Evolutionary conservation across 805 yeast species (phyloP).

Genomic region (Yamadazyma philogaea): DNA sequence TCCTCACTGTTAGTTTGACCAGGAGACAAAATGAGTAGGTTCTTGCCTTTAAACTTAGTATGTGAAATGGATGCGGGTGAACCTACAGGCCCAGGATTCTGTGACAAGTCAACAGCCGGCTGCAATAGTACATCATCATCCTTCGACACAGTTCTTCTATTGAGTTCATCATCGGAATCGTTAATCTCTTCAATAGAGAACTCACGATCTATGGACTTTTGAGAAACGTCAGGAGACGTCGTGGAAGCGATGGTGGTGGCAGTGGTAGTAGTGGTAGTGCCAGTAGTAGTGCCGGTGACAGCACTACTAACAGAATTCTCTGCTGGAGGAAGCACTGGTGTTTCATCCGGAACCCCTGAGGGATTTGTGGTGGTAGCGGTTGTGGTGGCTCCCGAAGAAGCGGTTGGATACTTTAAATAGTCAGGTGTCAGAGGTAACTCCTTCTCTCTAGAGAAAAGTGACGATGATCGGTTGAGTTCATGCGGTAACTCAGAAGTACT

Average conservation of each 20-base stretch:
- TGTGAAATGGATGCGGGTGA: slow-evolving; percentile 16
- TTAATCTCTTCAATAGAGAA: slow-evolving; percentile 41
- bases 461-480: slow-evolving; percentile 12
- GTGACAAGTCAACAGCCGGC: slow-evolving; percentile 17
- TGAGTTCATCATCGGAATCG: slow-evolving; percentile 38
- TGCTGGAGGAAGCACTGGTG: too few species aligned
- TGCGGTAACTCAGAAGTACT: slow-evolving; percentile 7
- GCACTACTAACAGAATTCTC: neutral
- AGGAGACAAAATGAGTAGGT: slow-evolving; percentile 38
- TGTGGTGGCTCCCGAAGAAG: neutral
- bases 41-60: slow-evolving; percentile 25
- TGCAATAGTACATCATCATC: slow-evolving; percentile 7
- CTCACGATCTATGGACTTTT: slow-evolving; percentile 19
- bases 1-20: slow-evolving; percentile 25
- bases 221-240: neutral
- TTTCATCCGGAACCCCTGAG: too few species aligned
- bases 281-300: neutral
- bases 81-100: slow-evolving; percentile 1
- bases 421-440: slow-evolving; percentile 15
- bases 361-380: neutral
- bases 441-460: slow-evolving; percentile 13
- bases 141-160: slow-evolving; percentile 6
- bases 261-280: slow-evolving; percentile 1
- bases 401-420: neutral
- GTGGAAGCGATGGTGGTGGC: neutral